Base-by-base conservation (phyloP, 2,329 filamentous ascomycete genomes). In the Penicillium freii region DNA sequence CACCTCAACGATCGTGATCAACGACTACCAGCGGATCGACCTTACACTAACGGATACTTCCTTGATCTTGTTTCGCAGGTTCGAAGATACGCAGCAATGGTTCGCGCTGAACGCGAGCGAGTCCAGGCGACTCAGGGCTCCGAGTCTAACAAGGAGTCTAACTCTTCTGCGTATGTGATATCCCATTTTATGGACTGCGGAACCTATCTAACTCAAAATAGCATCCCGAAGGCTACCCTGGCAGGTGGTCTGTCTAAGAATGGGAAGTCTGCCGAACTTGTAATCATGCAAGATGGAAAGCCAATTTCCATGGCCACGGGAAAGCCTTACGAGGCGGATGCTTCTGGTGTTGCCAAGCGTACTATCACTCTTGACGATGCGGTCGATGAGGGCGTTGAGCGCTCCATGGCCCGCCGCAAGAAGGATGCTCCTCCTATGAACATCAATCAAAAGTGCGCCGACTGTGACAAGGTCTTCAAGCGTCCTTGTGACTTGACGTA, bases 51-150 rank as follows among this genome's bases (percentile, higher is more conserved):
- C 83, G 91, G 91, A 73, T 97, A 97, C 78, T 97, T 97, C 74
- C 88, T 97, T 78, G 93, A 97, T 80, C 87, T 97, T 60, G 88
- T 95, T 74, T 91, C 95, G 74, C 92, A 97, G 84, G 92, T 97
- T 68, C 86, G 87, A 73, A 85, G 91, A 73, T 96, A 96, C 84
- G 92, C 91, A 60, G 85, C 87, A 69, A 90, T 94, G 73, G 86
- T 97, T 69, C 87, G 88, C 62, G 87, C 87, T 65, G 85, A 87
- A 64, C 87, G 91, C 70, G 84, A 88, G 69, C 86, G 86, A 69
- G 81, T 84, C 70, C 81, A 80, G 60, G 81, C 84, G 62, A 80
- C 82, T 59, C 78, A 83, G 67, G 74, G 75, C 45, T 71, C 79
- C 54, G 56, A 69, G 53, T 39, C 59, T 43, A 51, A 62, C 34